Conservation (phyloP, 1,284 basidiomycete species). For the Fistulina hepatica region DNA sequence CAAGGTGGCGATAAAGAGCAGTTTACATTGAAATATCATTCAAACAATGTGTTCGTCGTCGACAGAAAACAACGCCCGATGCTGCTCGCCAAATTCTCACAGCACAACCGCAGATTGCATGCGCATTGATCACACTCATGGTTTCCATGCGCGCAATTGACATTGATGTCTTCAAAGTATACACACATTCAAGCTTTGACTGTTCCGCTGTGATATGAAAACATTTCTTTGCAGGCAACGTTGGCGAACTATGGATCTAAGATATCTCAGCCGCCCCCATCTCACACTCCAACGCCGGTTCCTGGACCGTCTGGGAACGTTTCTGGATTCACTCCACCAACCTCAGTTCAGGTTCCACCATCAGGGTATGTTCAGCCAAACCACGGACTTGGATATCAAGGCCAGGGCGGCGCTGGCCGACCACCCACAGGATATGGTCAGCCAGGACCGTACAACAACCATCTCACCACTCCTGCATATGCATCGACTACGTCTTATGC, state of each 20-base stretch:
- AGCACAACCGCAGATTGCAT: slow-evolving; percentile 61
- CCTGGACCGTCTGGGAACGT: slow-evolving; percentile 21
- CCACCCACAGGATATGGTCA: slow-evolving; percentile 42
- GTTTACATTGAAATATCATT: neutral
- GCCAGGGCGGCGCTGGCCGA: too few species aligned
- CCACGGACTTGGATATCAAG: too few species aligned
- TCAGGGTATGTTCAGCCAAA: too few species aligned
- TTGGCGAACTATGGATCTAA: slow-evolving; percentile 33
- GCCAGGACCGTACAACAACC: slow-evolving; percentile 29
- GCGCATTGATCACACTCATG: slow-evolving; percentile 65
- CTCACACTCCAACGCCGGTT: slow-evolving; percentile 15
- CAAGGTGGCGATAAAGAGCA: slow-evolving; percentile 8
- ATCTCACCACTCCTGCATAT: slow-evolving; percentile 30
- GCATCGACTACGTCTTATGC: slow-evolving; percentile 10
- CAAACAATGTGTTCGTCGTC: neutral
- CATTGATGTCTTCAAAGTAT: slow-evolving; percentile 60
- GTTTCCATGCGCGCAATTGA: slow-evolving; percentile 64
- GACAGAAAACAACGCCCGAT: slow-evolving; percentile 60
- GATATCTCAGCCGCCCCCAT: too few species aligned
- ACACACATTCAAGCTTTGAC: slow-evolving; percentile 6
- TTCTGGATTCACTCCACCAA: slow-evolving; percentile 15
- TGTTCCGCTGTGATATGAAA: neutral
- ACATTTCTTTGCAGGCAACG: slow-evolving; percentile 36
- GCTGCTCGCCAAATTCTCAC: slow-evolving; percentile 59
- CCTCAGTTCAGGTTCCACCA: too few species aligned